Conservation (phyloP, 163 green algal species). For the Picocystis sp. region DNA sequence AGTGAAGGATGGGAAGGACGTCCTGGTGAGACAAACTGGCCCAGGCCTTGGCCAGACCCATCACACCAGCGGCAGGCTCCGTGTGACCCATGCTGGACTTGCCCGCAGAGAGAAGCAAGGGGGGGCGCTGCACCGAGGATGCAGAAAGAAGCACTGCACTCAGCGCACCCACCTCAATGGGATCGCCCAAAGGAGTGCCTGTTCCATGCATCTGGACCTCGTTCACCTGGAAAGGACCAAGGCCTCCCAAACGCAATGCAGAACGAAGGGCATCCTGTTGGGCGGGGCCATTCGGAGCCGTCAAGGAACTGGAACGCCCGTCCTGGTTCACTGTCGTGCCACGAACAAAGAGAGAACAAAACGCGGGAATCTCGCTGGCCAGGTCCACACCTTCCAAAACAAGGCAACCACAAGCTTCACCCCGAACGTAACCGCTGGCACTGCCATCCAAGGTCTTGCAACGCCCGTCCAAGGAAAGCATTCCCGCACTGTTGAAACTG, state of each 20-base stretch:
- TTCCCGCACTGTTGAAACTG: conserved; percentile 51
- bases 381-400: neutral
- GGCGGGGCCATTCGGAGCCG: conserved; percentile 41
- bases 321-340: conserved; percentile 24
- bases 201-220: conserved; percentile 58
- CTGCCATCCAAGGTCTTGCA: conserved; percentile 3
- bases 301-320: conserved; percentile 30
- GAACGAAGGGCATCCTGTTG: conserved; percentile 49
- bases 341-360: neutral
- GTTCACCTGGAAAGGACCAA: conserved; percentile 19
- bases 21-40: neutral
- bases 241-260: conserved; percentile 22
- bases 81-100: conserved; percentile 58
- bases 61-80: conserved; percentile 51
- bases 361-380: conserved; percentile 17
- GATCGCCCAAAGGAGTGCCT: conserved; percentile 46
- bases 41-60: conserved; percentile 11
- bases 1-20: conserved; percentile 34
- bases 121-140: conserved; percentile 1
- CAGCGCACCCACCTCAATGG: conserved; percentile 40
- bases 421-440: too few species aligned
- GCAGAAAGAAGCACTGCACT: conserved; percentile 14
- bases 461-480: neutral
- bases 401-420: conserved; percentile 11
- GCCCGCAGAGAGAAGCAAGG: conserved; percentile 34